Evolutionary conservation across 129 eudicot species (phyloP), one percentile per base, ranked within the genome.

Genomic region (Daucus carota): DNA sequence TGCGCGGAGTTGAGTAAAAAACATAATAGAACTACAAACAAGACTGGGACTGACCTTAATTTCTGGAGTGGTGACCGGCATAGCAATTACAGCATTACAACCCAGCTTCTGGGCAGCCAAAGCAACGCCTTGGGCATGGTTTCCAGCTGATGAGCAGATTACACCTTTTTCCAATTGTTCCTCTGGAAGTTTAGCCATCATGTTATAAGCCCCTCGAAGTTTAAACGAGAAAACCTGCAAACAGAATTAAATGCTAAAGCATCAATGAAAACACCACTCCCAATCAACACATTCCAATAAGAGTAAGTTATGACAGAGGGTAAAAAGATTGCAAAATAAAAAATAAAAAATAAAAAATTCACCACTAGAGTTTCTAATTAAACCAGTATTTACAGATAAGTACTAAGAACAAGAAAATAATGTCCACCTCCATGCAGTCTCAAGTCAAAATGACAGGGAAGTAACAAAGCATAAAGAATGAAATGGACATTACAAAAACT

Each of bases 101-200:
- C 92, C 94, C 74, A 94, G 84, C 73, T 73, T 89, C 81, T 91
- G 84, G 43, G 99, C 97, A 45, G 99, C 83, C 74, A 94, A 79
- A 73, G 99, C 99, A 75, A 94, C 97, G 20, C 99, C 99, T 80
- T 94, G 99, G 62, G 99, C 99, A 78, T 94, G 99, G 84, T 94
- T 94, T 40, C 99, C 99, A 7, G 99, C 99, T 9, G 99, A 94
- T 33, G 99, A 94, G 81, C 99, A 94, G 28, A 94, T 91, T 3
- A 94, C 97, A 38, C 99, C 99, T 76, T 72, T 85, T 67, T 86
- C 83, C 74, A 95, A 73, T 80, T 89, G 97, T 60, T 87, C 94
- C 77, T 80, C 91, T 26, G 97, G 89, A 68, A 94, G 90, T 82
- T 91, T 94, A 8, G 96, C 99, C 99, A 94, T 94, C 99, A 94